Evolutionary conservation across 1,284 basidiomycete species (phyloP).

Genomic region (Acaromyces ingoldii): DNA sequence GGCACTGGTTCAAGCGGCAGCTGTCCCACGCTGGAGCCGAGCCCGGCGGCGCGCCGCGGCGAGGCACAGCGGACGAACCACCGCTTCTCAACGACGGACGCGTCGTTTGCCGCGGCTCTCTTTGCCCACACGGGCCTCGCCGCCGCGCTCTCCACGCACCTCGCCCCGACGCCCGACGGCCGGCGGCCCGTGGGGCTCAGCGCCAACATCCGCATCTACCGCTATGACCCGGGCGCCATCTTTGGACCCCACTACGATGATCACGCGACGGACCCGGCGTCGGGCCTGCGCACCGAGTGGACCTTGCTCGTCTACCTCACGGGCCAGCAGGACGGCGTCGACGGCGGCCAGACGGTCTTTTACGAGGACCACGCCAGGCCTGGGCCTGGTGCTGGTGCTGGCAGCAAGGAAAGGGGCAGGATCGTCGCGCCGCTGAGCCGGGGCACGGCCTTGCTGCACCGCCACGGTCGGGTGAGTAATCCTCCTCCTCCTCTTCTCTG

Average conservation of each 20-base stretch:
- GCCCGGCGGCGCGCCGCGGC: slow-evolving; percentile 4
- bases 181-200: slow-evolving; percentile 36
- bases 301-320: slow-evolving; percentile 73
- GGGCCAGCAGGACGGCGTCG: slow-evolving; percentile 65
- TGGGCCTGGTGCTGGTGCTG: too few species aligned
- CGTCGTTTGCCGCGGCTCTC: not conserved
- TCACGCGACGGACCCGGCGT: slow-evolving; percentile 56
- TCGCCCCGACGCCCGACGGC: not conserved
- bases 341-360: slow-evolving; percentile 75
- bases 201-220: slow-evolving; percentile 58
- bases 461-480: slow-evolving; percentile 12
- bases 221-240: slow-evolving; percentile 63
- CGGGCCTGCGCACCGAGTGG: slow-evolving; percentile 61
- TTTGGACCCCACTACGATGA: slow-evolving; percentile 75
- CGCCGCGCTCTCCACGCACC: not conserved
- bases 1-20: too few species aligned
- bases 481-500: not conserved
- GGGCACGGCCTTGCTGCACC: slow-evolving; percentile 55
- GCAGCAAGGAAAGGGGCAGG: slow-evolving; percentile 51
- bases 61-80: slow-evolving; percentile 5
- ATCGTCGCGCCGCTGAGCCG: slow-evolving; percentile 62
- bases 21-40: not conserved
- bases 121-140: not conserved
- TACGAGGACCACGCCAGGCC: slow-evolving; percentile 57
- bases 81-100: not conserved